Conservation (phyloP, 768 basidiomycete genomes). For the Tricholoma terreum region DNA sequence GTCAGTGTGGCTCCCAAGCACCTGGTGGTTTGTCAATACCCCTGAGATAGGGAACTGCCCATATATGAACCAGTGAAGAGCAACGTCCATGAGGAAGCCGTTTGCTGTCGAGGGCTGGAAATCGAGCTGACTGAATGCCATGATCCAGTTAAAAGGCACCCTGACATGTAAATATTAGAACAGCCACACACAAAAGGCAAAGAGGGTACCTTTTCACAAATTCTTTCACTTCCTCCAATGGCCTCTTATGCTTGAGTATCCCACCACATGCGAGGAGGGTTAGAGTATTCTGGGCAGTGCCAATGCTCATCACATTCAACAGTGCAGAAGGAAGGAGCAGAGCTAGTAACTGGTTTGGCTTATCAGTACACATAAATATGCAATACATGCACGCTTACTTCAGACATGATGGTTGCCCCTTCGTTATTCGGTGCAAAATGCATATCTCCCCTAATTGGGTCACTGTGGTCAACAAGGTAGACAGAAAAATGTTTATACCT, state of each 20-base stretch:
- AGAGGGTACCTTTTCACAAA: background rate
- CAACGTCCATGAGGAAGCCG: background rate
- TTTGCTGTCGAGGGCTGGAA: background rate
- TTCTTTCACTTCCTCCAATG: background rate
- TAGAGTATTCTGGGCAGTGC: background rate
- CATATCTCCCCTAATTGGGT: conserved; percentile 1
- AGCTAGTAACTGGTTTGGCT: background rate
- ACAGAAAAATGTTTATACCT: conserved; percentile 2
- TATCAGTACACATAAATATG: background rate
- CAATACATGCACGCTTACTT: background rate
- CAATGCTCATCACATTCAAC: background rate
- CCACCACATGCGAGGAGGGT: background rate
- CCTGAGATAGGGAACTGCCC: background rate
- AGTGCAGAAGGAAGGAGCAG: background rate
- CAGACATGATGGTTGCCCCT: background rate
- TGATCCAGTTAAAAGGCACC: background rate
- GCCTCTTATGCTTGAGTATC: background rate
- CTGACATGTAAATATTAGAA: background rate
- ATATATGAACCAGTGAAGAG: background rate
- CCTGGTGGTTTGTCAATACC: background rate
- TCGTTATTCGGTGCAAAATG: background rate
- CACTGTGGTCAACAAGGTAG: conserved; percentile 1
- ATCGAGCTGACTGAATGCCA: background rate
- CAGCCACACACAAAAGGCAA: background rate
- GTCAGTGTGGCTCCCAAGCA: background rate